A percentile compares a stretch with the other conserved stretches of the same genome.
Evolutionary conservation across 2,329 filamentous ascomycete species (phyloP).

Genomic region (Neopestalotiopsis sp.): DNA sequence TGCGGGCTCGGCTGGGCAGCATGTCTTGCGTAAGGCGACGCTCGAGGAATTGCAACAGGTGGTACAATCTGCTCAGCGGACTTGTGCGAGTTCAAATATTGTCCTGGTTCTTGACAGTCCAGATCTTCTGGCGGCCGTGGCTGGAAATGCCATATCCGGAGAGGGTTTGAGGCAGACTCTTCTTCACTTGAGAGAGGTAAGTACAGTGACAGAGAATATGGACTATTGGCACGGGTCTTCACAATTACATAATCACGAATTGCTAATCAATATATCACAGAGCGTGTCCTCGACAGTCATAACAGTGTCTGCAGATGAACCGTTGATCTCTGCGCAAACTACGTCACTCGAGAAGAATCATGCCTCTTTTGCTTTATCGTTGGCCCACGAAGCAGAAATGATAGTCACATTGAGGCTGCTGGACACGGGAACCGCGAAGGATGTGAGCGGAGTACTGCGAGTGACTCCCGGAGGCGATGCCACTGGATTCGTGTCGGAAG

Average conservation of each 20-base stretch:
- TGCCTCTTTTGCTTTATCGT: conserved; percentile 70
- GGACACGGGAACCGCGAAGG: conserved; percentile 86
- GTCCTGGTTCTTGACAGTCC: conserved; percentile 71
- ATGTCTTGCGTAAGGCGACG: conserved; percentile 35
- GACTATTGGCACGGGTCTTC: neutral
- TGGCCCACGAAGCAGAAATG: conserved; percentile 77
- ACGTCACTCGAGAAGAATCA: conserved; percentile 74
- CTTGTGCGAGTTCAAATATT: conserved; percentile 41
- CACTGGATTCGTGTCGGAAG: conserved; percentile 42
- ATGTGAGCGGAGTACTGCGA: conserved; percentile 87
- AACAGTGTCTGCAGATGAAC: conserved; percentile 73
- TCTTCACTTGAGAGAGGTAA: conserved; percentile 66
- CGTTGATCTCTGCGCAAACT: conserved; percentile 65
- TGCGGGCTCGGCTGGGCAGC: conserved; percentile 17
- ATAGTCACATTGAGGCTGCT: conserved; percentile 76
- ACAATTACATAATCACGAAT: neutral
- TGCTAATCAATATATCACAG: conserved; percentile 40
- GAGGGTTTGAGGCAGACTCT: conserved; percentile 60
- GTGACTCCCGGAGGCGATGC: conserved; percentile 63
- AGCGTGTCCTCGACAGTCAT: conserved; percentile 69
- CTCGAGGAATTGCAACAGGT: conserved; percentile 43
- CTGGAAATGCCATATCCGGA: conserved; percentile 48
- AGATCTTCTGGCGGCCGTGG: conserved; percentile 67
- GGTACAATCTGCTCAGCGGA: conserved; percentile 44
- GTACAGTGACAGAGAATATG: conserved; percentile 32